A percentile compares a stretch with the other conserved stretches of the same genome.
These are phyloP conservation scores for Blastobotrys capitulatus DNA, from an alignment of 1,139 yeast species.

Conservation along the genomic window DNA sequence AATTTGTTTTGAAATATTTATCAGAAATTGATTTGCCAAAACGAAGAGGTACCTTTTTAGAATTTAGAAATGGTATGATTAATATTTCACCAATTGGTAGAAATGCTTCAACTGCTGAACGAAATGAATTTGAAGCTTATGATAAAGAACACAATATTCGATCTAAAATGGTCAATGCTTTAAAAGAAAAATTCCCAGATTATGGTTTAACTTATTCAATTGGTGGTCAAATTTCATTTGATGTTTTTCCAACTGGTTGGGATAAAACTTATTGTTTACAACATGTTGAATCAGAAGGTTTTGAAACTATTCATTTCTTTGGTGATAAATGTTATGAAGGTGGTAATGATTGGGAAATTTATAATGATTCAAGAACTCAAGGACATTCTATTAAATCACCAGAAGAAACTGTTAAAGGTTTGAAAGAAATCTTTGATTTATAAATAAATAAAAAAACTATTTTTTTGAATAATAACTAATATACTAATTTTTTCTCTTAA, in stretches of 20 bases:
- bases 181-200: conserved; percentile 77
- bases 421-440: conserved; percentile 64
- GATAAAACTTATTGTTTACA: conserved; percentile 97
- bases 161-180: conserved; percentile 74
- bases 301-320: conserved; percentile 88
- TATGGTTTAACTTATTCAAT: conserved; percentile 88
- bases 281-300: conserved; percentile 82
- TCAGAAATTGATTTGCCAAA: conserved; percentile 80
- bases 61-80: conserved; percentile 99
- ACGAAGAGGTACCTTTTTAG: conserved; percentile 89
- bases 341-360: conserved; percentile 98
- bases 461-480: too few relatives aligned
- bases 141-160: conserved; percentile 79
- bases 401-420: conserved; percentile 76
- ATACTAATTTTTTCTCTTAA: conserved; percentile 25
- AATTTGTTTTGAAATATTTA: conserved; percentile 79
- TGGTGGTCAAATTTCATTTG: conserved; percentile 99
- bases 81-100: conserved; percentile 98
- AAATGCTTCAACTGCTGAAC: conserved; percentile 90
- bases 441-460: not conserved
- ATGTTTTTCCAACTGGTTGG: conserved; percentile 99
- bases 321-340: conserved; percentile 98
- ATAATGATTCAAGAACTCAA: conserved; percentile 81
- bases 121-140: conserved; percentile 82
- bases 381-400: conserved; percentile 93